Percentiles rank a stretch among this genome's conserved stretches.
These are phyloP conservation scores for Hemileia vastatrix DNA, from an alignment of 1,284 basidiomycete genomes.

Conservation along the genomic window DNA sequence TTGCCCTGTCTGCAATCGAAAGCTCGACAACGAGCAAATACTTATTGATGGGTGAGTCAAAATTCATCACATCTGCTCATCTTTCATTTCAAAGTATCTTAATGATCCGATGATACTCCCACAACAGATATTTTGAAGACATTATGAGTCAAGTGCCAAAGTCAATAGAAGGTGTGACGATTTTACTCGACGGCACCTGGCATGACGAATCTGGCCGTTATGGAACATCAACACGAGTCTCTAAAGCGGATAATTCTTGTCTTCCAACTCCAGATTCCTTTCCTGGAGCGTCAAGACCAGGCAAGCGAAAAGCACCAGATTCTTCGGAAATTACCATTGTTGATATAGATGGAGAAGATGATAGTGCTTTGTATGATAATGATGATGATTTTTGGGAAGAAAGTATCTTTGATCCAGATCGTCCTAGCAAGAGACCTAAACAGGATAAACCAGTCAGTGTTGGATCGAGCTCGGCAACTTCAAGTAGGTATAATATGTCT, in stretches of 20 bases:
- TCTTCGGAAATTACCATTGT: background rate
- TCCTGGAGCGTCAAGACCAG: background rate
- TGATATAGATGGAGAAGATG: background rate
- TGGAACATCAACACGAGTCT: conserved; percentile 62
- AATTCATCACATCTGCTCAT: background rate
- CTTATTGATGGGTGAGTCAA: conserved; percentile 74
- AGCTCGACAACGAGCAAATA: conserved; percentile 66
- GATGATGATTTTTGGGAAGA: background rate
- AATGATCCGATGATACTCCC: background rate
- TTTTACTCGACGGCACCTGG: conserved; percentile 92
- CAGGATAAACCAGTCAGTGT: no score
- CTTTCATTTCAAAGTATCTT: conserved; percentile 6
- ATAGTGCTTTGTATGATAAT: background rate
- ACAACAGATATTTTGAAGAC: conserved; percentile 63
- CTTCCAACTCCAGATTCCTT: background rate
- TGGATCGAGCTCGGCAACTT: no score
- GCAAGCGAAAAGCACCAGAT: background rate
- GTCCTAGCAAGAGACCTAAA: conserved; percentile 4
- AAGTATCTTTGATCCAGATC: background rate
- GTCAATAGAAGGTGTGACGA: conserved; percentile 75
- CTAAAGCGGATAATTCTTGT: background rate
- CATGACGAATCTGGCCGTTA: conserved; percentile 78
- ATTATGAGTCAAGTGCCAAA: conserved; percentile 69
- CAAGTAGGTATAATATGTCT: background rate
- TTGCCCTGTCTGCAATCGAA: conserved; percentile 87